Conservation (phyloP, 2,329 filamentous ascomycete species). For the Fusarium liriodendri region DNA sequence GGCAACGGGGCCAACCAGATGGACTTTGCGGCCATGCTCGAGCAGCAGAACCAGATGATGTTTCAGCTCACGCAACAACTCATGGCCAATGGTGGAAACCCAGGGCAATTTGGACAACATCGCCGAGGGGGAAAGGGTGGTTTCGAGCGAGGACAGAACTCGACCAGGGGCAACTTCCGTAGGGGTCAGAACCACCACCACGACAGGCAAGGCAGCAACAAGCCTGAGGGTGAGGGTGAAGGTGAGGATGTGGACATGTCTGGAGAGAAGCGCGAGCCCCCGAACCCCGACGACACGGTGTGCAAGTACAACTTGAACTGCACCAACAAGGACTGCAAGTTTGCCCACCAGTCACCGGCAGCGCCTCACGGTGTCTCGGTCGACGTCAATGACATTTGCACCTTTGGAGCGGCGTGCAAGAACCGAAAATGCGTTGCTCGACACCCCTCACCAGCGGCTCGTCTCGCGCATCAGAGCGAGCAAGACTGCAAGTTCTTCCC, state of each 20-base stretch:
- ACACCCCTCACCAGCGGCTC: slow-evolving; percentile 90
- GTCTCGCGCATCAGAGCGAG: slow-evolving; percentile 81
- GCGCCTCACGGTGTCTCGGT: slow-evolving; percentile 81
- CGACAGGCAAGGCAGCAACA: slow-evolving; percentile 49
- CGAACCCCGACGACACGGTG: slow-evolving; percentile 72
- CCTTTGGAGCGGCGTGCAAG: slow-evolving; percentile 91
- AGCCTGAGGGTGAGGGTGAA: slow-evolving; percentile 54
- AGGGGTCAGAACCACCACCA: slow-evolving; percentile 60
- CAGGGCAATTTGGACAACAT: slow-evolving; percentile 52
- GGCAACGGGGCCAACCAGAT: slow-evolving; percentile 61
- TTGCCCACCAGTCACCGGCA: slow-evolving; percentile 93
- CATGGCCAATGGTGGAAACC: slow-evolving; percentile 64
- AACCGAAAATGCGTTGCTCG: slow-evolving; percentile 93
- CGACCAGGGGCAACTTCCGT: slow-evolving; percentile 62
- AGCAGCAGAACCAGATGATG: slow-evolving; percentile 91
- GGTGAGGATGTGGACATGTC: slow-evolving; percentile 74
- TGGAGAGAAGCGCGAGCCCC: slow-evolving; percentile 63
- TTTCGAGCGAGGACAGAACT: slow-evolving; percentile 77
- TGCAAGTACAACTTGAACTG: slow-evolving; percentile 94
- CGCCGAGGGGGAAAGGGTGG: slow-evolving; percentile 68
- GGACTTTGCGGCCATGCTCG: slow-evolving; percentile 79
- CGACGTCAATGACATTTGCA: slow-evolving; percentile 84
- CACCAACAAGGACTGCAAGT: slow-evolving; percentile 89
- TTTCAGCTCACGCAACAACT: slow-evolving; percentile 75
- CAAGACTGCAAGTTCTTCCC: slow-evolving; percentile 92